Conservation (phyloP, 2,329 filamentous ascomycete genomes). For the Diaporthe sp. region DNA sequence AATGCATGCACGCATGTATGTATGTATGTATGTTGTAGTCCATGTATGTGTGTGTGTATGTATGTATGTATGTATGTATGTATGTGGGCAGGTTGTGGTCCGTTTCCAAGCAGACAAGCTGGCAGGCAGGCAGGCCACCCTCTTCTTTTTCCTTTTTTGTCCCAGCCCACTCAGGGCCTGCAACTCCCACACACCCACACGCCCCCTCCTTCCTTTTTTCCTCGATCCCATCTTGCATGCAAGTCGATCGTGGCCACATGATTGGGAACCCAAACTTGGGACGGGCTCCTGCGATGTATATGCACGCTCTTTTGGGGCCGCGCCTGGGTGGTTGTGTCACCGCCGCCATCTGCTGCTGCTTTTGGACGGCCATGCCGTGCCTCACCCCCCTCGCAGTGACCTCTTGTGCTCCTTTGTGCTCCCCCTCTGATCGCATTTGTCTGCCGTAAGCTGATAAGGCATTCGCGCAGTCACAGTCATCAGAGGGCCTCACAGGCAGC, state of each 20-base stretch:
- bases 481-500: not conserved
- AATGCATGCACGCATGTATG: not conserved
- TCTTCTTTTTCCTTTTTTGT: not conserved
- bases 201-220: not conserved
- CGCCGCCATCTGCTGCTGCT: slow-evolving; percentile 17
- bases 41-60: not conserved
- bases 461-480: not conserved
- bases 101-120: not conserved
- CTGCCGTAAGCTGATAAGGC: slow-evolving; percentile 10
- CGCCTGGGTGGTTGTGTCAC: slow-evolving; percentile 19
- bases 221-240: slow-evolving; percentile 30
- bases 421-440: not conserved
- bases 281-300: slow-evolving; percentile 23
- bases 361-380: not conserved
- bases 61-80: not conserved
- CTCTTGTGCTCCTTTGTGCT: not conserved
- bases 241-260: slow-evolving; percentile 29
- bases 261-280: slow-evolving; percentile 18
- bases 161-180: not conserved
- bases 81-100: not conserved
- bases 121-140: not conserved
- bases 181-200: not conserved
- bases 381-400: no score
- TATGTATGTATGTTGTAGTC: not conserved
- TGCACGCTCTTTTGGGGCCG: slow-evolving; percentile 20